Percentiles rank a stretch among this genome's conserved stretches.
These are phyloP conservation scores for Entophlyctis luteolus DNA, from an alignment of 192 early-diverging fungal genomes.

Conservation along the genomic window DNA sequence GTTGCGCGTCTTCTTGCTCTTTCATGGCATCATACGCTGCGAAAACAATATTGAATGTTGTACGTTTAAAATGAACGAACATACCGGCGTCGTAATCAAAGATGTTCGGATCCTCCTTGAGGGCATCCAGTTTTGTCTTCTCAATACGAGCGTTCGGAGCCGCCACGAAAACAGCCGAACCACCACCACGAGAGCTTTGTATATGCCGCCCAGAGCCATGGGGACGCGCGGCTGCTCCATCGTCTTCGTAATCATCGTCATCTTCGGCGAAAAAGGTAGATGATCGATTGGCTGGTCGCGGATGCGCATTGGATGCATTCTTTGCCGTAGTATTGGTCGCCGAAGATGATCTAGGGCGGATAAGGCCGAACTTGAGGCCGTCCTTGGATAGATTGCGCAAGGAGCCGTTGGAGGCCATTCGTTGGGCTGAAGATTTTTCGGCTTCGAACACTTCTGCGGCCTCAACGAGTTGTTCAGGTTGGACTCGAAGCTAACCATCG, in stretches of 20 bases:
- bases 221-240: not conserved
- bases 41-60: not conserved
- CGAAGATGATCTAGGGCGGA: not conserved
- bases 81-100: conserved; percentile 71
- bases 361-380: conserved; percentile 16
- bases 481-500: too few relatives aligned
- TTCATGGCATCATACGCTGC: conserved; percentile 69
- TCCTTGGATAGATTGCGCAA: conserved; percentile 10
- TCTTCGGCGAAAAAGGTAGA: not conserved
- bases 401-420: conserved; percentile 22
- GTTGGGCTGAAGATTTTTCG: too few relatives aligned
- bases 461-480: too few relatives aligned
- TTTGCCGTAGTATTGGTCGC: not conserved
- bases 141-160: conserved; percentile 13
- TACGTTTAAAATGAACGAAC: not conserved
- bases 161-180: too few relatives aligned
- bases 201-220: not conserved
- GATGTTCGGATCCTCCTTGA: conserved; percentile 65
- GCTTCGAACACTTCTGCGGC: too few relatives aligned
- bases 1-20: conserved; percentile 47
- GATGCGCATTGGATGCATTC: not conserved
- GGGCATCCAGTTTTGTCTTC: conserved; percentile 56
- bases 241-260: not conserved
- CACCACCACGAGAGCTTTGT: conserved; percentile 11
- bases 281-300: not conserved